These are phyloP conservation scores for Backusella macrospora DNA, from an alignment of 192 early-diverging fungal species.

Conservation along the genomic window DNA sequence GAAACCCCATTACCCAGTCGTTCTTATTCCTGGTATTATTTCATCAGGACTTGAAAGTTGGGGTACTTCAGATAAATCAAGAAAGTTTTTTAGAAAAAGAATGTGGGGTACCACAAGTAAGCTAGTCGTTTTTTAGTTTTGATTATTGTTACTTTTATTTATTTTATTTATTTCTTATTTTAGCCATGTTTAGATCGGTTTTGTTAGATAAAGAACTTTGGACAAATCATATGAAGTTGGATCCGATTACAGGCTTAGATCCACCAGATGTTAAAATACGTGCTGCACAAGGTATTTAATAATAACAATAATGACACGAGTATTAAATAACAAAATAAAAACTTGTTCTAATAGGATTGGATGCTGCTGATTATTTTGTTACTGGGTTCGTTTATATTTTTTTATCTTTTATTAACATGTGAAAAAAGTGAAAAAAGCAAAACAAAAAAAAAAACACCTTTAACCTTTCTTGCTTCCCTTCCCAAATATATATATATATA, in stretches of 20 bases:
- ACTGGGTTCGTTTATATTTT: slow-evolving; percentile 58
- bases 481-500: slow-evolving; percentile 3
- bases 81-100: slow-evolving; percentile 82
- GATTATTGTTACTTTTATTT: background rate
- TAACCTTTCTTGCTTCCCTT: background rate
- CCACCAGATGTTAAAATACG: slow-evolving; percentile 80
- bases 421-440: no score
- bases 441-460: background rate
- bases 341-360: slow-evolving; percentile 56
- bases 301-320: background rate
- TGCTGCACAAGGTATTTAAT: slow-evolving; percentile 64
- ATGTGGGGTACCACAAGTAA: slow-evolving; percentile 81
- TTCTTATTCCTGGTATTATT: slow-evolving; percentile 88
- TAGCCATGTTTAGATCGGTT: slow-evolving; percentile 82
- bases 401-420: slow-evolving; percentile 4
- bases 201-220: slow-evolving; percentile 87
- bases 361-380: slow-evolving; percentile 89
- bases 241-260: slow-evolving; percentile 79
- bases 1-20: slow-evolving; percentile 57
- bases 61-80: slow-evolving; percentile 75
- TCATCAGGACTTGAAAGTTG: slow-evolving; percentile 88
- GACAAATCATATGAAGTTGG: slow-evolving; percentile 81
- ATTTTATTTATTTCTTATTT: slow-evolving; percentile 10
- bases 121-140: slow-evolving; percentile 2
- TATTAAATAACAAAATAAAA: background rate